Conservation (phyloP, 2,329 filamentous ascomycete genomes). For the Aspergillus unguis region DNA sequence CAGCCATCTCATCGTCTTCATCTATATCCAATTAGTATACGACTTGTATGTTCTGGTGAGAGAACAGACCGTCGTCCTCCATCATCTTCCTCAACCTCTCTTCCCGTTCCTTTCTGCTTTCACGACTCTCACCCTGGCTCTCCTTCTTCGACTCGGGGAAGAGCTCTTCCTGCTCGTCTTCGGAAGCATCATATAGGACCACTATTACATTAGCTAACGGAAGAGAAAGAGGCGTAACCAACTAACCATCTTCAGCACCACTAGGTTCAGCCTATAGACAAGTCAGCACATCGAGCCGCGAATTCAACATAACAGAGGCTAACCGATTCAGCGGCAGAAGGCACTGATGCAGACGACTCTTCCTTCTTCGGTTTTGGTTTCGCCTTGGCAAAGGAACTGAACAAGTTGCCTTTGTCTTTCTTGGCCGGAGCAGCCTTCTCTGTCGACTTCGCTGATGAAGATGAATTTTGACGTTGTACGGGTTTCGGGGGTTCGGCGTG, state of each 20-base stretch:
- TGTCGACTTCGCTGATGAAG: conserved; percentile 33
- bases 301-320: conserved; percentile 23
- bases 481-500: conserved; percentile 18
- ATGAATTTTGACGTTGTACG: conserved; percentile 21
- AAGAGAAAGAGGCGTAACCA: background rate
- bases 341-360: conserved; percentile 39
- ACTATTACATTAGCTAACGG: conserved; percentile 35
- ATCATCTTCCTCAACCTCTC: conserved; percentile 70
- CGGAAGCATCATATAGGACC: conserved; percentile 54
- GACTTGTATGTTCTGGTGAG: conserved; percentile 35
- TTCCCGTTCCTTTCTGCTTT: conserved; percentile 60
- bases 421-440: conserved; percentile 50
- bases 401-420: conserved; percentile 63
- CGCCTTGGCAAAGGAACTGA: conserved; percentile 73
- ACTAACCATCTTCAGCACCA: conserved; percentile 50
- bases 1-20: conserved; percentile 57
- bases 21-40: conserved; percentile 23
- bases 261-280: conserved; percentile 34
- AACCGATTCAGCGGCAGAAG: conserved; percentile 33
- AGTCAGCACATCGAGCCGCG: background rate
- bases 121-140: conserved; percentile 38
- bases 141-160: conserved; percentile 42
- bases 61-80: conserved; percentile 55
- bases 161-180: conserved; percentile 54
- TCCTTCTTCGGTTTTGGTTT: conserved; percentile 56